phyloP scores from a whole-genome alignment of 371 early-diverging fungal species.

The Choanephora cucurbitarum region DNA sequence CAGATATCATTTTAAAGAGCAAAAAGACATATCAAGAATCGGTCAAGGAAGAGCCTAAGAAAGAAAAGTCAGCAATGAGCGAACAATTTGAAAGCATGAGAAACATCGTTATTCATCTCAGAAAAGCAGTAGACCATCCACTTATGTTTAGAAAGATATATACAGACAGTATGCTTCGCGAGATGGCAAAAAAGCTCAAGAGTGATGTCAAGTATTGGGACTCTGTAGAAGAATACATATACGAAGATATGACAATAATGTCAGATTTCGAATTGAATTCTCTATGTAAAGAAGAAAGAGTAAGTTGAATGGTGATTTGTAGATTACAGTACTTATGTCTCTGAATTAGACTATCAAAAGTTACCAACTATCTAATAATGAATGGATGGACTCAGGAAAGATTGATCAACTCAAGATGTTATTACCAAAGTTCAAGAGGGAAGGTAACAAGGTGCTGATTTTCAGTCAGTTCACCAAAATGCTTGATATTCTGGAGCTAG shows the following conservation, averaged over 20 bases:
- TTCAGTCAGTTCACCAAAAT: constrained; percentile 86
- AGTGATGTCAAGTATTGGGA: constrained; percentile 60
- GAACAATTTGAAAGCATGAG: constrained; percentile 41
- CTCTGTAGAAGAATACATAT: constrained; percentile 69
- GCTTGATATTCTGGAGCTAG: constrained; percentile 59
- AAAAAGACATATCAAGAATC: constrained; percentile 26
- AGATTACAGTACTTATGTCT: no score
- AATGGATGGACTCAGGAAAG: constrained; percentile 82
- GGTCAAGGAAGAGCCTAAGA: constrained; percentile 9
- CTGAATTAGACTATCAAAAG: constrained; percentile 46
- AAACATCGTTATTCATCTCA: constrained; percentile 78
- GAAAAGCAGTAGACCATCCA: constrained; percentile 89
- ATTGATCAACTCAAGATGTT: constrained; percentile 61
- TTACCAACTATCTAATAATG: constrained; percentile 58
- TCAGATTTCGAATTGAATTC: constrained; percentile 84
- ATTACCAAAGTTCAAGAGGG: constrained; percentile 54
- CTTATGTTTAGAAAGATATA: constrained; percentile 74
- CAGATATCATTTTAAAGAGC: constrained; percentile 40
- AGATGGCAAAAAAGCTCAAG: constrained; percentile 70
- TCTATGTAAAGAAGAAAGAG: constrained; percentile 67
- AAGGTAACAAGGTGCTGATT: constrained; percentile 66
- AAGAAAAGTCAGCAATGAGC: constrained; percentile 14
- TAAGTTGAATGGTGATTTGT: no score
- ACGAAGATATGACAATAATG: constrained; percentile 86
- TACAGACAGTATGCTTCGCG: constrained; percentile 49